Percentiles rank a stretch among this genome's conserved stretches.
phyloP scores from a whole-genome alignment of 768 basidiomycete genomes.

The Pleurotus djamor region DNA sequence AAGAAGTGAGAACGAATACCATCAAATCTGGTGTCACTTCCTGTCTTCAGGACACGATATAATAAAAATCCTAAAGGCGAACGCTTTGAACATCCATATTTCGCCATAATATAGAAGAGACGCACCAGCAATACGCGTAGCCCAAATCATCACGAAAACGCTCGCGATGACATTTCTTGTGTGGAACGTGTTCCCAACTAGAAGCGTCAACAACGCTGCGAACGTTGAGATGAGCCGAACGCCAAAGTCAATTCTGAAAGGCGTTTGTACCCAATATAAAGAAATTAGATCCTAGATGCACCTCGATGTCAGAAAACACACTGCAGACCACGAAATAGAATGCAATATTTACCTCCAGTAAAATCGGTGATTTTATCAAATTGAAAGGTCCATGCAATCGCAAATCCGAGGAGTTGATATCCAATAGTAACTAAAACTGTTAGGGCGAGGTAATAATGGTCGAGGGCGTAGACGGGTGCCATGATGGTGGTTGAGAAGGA shows the following conservation, averaged over 20 bases:
- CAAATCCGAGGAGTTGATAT: slow-evolving; percentile 62
- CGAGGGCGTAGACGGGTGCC: slow-evolving; percentile 1
- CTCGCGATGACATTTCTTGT: slow-evolving; percentile 56
- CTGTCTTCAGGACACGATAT: slow-evolving; percentile 67
- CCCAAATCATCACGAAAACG: slow-evolving; percentile 69
- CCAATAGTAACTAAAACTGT: slow-evolving; percentile 51
- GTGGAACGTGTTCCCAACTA: slow-evolving; percentile 59
- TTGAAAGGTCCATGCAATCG: slow-evolving; percentile 66
- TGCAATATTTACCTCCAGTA: slow-evolving; percentile 42
- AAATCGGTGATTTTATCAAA: slow-evolving; percentile 78
- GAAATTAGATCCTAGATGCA: slow-evolving; percentile 55
- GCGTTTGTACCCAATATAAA: slow-evolving; percentile 48
- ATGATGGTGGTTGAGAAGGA: background rate
- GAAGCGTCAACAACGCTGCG: slow-evolving; percentile 57
- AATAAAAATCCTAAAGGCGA: slow-evolving; percentile 51
- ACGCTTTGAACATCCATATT: no score
- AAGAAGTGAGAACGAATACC: slow-evolving; percentile 64
- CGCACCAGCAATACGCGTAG: slow-evolving; percentile 51
- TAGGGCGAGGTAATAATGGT: slow-evolving; percentile 40
- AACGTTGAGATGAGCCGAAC: slow-evolving; percentile 4
- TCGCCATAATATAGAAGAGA: background rate
- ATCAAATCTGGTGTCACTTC: slow-evolving; percentile 67
- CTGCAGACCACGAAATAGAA: slow-evolving; percentile 1
- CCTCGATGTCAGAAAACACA: background rate
- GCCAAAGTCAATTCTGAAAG: background rate